Conservation (phyloP, 2,329 filamentous ascomycete species). For the Fusarium falciforme region DNA sequence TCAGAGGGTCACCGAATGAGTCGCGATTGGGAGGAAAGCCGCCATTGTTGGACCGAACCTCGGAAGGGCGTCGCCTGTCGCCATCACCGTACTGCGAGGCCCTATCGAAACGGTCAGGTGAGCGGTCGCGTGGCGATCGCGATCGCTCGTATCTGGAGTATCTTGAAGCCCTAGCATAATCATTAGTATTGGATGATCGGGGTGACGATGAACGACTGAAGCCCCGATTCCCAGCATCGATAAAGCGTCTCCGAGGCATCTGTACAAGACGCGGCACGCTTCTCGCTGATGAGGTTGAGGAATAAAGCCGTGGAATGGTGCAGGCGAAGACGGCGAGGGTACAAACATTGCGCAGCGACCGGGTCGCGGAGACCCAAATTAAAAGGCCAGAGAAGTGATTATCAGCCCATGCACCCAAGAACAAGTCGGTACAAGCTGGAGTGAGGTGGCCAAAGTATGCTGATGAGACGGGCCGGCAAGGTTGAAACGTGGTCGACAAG, state of each 20-base stretch:
- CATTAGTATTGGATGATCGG: conserved; percentile 17
- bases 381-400: conserved; percentile 14
- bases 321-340: neutral
- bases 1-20: conserved; percentile 64
- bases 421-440: conserved; percentile 9
- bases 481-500: neutral
- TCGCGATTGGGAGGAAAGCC: conserved; percentile 72
- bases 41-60: conserved; percentile 66
- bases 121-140: conserved; percentile 75
- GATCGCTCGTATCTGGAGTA: conserved; percentile 71
- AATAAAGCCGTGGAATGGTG: neutral
- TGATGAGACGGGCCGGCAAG: neutral
- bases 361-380: conserved; percentile 27
- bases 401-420: conserved; percentile 35
- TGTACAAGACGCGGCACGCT: neutral
- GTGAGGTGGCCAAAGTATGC: neutral
- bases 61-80: conserved; percentile 77
- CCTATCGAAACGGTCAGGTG: conserved; percentile 73
- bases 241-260: neutral
- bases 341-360: conserved; percentile 41
- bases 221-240: neutral
- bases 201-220: neutral
- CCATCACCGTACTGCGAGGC: conserved; percentile 67
- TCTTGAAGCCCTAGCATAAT: conserved; percentile 65
- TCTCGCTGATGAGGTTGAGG: neutral